phyloP scores from a whole-genome alignment of 306 rosid species.

The Cicer bijugum region DNA sequence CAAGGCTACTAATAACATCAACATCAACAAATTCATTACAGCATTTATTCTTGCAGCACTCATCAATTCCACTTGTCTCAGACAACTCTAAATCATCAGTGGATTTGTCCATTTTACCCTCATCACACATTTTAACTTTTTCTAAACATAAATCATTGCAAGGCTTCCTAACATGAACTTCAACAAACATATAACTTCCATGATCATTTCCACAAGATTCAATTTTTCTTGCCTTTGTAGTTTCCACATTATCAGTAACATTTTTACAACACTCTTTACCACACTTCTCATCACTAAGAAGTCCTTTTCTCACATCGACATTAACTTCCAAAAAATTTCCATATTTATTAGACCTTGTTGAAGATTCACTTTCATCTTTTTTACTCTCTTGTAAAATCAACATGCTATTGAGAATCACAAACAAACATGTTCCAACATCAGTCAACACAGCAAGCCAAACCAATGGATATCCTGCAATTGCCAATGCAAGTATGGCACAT shows the following conservation, averaged over 20 bases:
- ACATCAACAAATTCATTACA: too few relatives aligned
- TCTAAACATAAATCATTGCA: constrained; percentile 41
- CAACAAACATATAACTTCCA: constrained; percentile 38
- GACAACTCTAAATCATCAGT: too few relatives aligned
- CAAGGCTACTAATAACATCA: too few relatives aligned
- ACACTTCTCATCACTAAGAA: constrained; percentile 24
- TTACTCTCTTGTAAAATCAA: constrained; percentile 53
- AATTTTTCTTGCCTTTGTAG: constrained; percentile 6
- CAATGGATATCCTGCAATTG: constrained; percentile 82
- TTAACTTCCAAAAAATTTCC: constrained; percentile 23
- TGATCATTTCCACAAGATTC: constrained; percentile 30
- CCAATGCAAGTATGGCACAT: constrained; percentile 63
- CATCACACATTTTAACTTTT: constrained; percentile 10
- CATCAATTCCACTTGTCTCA: too few relatives aligned
- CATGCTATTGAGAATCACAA: constrained; percentile 90
- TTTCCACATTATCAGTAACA: constrained; percentile 39
- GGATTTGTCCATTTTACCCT: too few relatives aligned
- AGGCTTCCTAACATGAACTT: constrained; percentile 40
- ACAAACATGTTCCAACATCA: constrained; percentile 83
- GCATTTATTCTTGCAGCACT: too few relatives aligned
- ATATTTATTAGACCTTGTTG: constrained; percentile 39
- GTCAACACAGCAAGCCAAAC: constrained; percentile 95
- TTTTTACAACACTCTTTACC: constrained; percentile 50
- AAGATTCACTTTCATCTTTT: constrained; percentile 21
- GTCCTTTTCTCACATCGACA: constrained; percentile 28